Evolutionary conservation across 1,284 basidiomycete genomes (phyloP).

Genomic region (Vanrija humicola): DNA sequence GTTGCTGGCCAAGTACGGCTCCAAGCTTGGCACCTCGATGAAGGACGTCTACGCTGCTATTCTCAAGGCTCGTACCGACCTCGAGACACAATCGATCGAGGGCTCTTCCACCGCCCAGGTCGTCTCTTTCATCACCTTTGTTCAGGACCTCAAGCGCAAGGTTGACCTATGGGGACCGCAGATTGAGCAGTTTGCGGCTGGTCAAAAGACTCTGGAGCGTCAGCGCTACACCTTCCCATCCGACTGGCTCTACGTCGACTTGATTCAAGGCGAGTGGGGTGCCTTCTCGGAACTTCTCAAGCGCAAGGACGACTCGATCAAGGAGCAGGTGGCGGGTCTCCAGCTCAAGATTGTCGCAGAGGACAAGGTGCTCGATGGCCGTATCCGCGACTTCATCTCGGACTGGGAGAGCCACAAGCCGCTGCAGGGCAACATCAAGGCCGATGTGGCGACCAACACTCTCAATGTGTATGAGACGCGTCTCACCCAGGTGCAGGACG

Average conservation of each 20-base stretch:
- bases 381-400: constrained; percentile 78
- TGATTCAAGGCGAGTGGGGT: constrained; percentile 95
- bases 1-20: constrained; percentile 84
- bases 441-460: constrained; percentile 90
- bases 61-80: constrained; percentile 84
- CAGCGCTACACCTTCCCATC: constrained; percentile 95
- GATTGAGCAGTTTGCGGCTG: constrained; percentile 87
- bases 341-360: constrained; percentile 99
- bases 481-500: constrained; percentile 81
- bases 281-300: constrained; percentile 97
- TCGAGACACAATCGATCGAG: constrained; percentile 82
- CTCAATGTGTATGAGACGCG: constrained; percentile 92
- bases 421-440: constrained; percentile 91
- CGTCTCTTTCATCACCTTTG: constrained; percentile 98
- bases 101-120: constrained; percentile 78
- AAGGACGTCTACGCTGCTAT: constrained; percentile 93
- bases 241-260: constrained; percentile 98
- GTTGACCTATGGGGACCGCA: constrained; percentile 95
- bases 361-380: constrained; percentile 94
- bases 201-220: constrained; percentile 94
- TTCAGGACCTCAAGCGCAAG: constrained; percentile 96
- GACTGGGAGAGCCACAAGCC: constrained; percentile 83
- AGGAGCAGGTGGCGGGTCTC: constrained; percentile 88
- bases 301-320: constrained; percentile 96
- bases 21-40: constrained; percentile 88